Evolutionary conservation across 306 rosid species (phyloP), one percentile per base, ranked within the genome.

Genomic region (Vicia sativa): DNA sequence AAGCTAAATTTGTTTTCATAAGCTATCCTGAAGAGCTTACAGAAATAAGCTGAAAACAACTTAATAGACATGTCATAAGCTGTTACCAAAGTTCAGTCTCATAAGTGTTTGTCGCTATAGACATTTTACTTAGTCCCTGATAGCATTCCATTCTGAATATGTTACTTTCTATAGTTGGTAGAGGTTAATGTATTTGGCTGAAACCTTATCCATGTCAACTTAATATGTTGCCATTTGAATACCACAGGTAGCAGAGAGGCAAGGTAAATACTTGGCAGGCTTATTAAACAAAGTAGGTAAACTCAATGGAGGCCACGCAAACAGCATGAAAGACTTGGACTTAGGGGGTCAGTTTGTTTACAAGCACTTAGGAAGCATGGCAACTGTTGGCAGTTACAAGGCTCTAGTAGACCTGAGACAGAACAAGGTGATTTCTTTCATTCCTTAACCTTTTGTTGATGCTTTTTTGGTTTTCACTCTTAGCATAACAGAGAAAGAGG

Each of bases 351-450:
- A 83, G 28, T 93, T 93, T 83, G 97, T 86, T 59, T 90, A 88
- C 90, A 87, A 58, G 87, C 97, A 90, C 73, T 81, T 93, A 4
- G 99, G 99, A 65, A 88, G 99, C 86, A 90, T 93, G 99, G 99
- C 99, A 39, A 85, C 87, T 57, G 48, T 93, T 62, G 97, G 97
- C 63, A 86, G 99, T 74, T 86, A 82, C 77, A 93, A 85, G 85
- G 99, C 99, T 74, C 99, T 93, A n/a, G 95, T 93, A 34, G 96
- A 93, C 81, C 97, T 93, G 48, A 88, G 99, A 80, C 86, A 88
- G 77, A 79, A 82, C 87, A 93, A 93, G 91, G 99, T 90, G 76
- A 80, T 68, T 29, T 37, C 53, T 42, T 29, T 48, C 4, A 61
- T 52, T 61, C 49, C 37, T 3, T 1, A 15, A 26, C 55, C 46